Evolutionary conservation across 140 eudicot species (phyloP), one percentile per base, ranked within the genome.

Genomic region (Artemisia princeps): DNA sequence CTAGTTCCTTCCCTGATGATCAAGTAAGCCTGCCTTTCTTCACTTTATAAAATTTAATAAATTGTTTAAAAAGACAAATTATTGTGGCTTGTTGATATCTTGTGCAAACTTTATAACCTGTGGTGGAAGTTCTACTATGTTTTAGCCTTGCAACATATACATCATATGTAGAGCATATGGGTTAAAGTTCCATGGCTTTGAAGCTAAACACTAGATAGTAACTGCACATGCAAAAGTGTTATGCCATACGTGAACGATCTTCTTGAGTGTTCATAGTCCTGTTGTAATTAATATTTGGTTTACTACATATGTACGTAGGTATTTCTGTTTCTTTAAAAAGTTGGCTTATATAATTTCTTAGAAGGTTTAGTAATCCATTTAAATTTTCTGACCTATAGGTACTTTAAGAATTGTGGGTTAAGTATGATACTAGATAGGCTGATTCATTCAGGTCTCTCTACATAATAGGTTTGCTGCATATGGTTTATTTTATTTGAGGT

Each of bases 1-100:
- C 98, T 2, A 71, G 60, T 56, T 78, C 86, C 55, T 92, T 92
- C 78, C 96, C 98, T 74, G 84, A 72, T 28, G 87, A 72, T 46
- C 84, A 79, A 84, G 98, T 88, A 82, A 78, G 84, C 57, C 65
- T 7, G 30, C 59, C 54, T 74, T 22, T 76, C 64, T 73, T 51
- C 30, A 15, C 17, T 24, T 65, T 37, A 51, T 67, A 22, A 33
- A 20, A 48, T 19, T 22, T 13, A 13, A n/a, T 40, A 12, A 57
- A 6, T 53, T 74, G 58, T 50, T 74, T 51, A 30, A 48, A 60
- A 45, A 23, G 70, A 46, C 33, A 67, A 53, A 14, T 23, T 75
- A 23, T 22, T 57, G 60, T 55, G 67, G 6, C 59, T 46, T 54
- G 26, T 54, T 55, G 11, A 17, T 9, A 55, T 17, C 24, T 20